These are phyloP conservation scores for Microstroma glucosiphilum DNA, from an alignment of 1,284 basidiomycete genomes.

Conservation along the genomic window DNA sequence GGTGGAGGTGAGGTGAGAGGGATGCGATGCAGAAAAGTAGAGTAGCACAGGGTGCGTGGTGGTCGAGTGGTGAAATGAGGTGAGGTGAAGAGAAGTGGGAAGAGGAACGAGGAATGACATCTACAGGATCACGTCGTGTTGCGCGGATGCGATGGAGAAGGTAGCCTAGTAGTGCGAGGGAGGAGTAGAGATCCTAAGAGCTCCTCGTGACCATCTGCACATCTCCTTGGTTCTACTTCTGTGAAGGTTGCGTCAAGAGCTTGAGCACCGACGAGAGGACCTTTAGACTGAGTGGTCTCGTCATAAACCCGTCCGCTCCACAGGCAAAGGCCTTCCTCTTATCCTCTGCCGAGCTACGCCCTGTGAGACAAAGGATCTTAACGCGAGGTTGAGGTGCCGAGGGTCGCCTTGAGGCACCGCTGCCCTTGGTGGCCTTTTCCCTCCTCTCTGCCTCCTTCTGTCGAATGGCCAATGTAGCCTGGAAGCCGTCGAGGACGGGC, in stretches of 20 bases:
- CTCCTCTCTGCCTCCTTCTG: slow-evolving; percentile 64
- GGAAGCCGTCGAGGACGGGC: slow-evolving; percentile 79
- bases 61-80: too few species aligned
- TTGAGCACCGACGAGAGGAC: slow-evolving; percentile 12
- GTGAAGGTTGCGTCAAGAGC: slow-evolving; percentile 1
- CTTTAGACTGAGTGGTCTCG: slow-evolving; percentile 35
- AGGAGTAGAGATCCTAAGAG: too few species aligned
- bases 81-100: too few species aligned
- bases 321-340: slow-evolving; percentile 83
- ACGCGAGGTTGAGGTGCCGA: slow-evolving; percentile 18
- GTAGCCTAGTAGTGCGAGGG: too few species aligned
- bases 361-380: slow-evolving; percentile 83
- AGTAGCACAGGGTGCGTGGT: too few species aligned
- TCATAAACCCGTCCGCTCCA: slow-evolving; percentile 90
- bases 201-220: too few species aligned
- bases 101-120: too few species aligned
- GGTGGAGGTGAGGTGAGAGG: too few species aligned
- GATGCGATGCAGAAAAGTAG: too few species aligned
- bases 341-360: slow-evolving; percentile 84
- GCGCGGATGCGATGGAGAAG: too few species aligned
- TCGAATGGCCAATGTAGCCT: slow-evolving; percentile 76
- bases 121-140: too few species aligned
- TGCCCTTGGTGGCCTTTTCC: background rate
- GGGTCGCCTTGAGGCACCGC: slow-evolving; percentile 8
- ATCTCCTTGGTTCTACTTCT: too few species aligned